Evolutionary conservation across 148 eudicot genomes (phyloP).

Genomic region (Fallopia convolvulus): DNA sequence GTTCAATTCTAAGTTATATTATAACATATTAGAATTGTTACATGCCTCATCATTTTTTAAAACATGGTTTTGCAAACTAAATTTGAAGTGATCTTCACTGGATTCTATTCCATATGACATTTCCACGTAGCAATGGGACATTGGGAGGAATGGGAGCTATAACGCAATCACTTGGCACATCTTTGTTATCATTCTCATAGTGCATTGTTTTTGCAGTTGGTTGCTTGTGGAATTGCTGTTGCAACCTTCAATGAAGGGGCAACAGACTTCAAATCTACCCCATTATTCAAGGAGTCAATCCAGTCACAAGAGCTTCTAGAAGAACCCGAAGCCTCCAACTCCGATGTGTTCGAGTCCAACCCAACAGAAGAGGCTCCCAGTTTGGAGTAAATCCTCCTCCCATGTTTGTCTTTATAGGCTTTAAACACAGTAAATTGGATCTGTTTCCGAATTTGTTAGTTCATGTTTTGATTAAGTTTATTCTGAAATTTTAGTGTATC

Average conservation of each 20-base stretch:
- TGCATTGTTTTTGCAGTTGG: slow-evolving; percentile 35
- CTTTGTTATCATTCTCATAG: not conserved
- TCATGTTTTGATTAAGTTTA: not conserved
- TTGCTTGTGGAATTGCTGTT: slow-evolving; percentile 85
- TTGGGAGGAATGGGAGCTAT: not conserved
- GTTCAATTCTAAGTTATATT: too few relatives aligned
- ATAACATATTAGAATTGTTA: too few relatives aligned
- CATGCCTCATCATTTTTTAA: too few relatives aligned
- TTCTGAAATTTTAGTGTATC: slow-evolving; percentile 1
- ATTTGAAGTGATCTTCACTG: not conserved
- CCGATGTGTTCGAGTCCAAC: slow-evolving; percentile 82
- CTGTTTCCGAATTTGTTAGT: not conserved
- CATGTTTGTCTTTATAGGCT: not conserved
- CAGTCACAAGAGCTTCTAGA: slow-evolving; percentile 65
- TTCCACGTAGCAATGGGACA: not conserved
- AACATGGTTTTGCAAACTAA: not conserved
- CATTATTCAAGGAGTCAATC: slow-evolving; percentile 78
- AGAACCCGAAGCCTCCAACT: slow-evolving; percentile 57
- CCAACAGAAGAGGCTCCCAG: slow-evolving; percentile 86
- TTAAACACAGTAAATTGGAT: not conserved
- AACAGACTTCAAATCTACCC: slow-evolving; percentile 84
- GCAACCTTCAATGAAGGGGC: slow-evolving; percentile 93
- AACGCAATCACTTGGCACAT: not conserved
- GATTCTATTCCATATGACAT: not conserved
- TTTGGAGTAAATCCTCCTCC: slow-evolving; percentile 40